A percentile compares a stretch with the other conserved stretches of the same genome.
These are phyloP conservation scores for Apiospora rasikravindrae DNA, from an alignment of 2,329 filamentous ascomycete species.

Conservation along the genomic window DNA sequence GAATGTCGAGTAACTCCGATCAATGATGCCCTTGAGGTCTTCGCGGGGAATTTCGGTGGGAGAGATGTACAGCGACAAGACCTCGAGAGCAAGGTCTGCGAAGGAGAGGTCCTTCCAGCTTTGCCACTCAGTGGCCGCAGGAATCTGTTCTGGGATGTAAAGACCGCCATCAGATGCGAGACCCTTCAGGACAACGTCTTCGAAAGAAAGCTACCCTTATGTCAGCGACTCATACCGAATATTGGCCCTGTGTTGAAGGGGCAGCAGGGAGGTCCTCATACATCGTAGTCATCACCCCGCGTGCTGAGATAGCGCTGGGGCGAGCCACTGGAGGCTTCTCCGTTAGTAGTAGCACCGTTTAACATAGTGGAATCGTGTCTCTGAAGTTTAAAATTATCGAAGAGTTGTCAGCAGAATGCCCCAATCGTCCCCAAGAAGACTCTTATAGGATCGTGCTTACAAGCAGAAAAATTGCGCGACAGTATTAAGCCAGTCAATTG, in stretches of 20 bases:
- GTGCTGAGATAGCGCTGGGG: conserved; percentile 57
- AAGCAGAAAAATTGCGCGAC: neutral
- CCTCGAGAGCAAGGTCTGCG: conserved; percentile 79
- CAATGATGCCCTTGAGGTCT: conserved; percentile 84
- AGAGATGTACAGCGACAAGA: conserved; percentile 89
- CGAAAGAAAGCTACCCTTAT: conserved; percentile 75
- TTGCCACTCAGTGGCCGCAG: conserved; percentile 61
- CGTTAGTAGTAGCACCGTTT: conserved; percentile 42
- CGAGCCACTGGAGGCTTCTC: conserved; percentile 38
- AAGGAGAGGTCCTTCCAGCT: conserved; percentile 82
- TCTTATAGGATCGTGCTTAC: neutral
- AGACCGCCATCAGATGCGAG: conserved; percentile 86
- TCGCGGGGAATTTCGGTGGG: conserved; percentile 77
- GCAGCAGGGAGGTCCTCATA: conserved; percentile 37
- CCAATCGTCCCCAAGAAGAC: neutral
- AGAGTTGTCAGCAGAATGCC: neutral
- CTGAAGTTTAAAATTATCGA: neutral
- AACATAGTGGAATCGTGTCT: conserved; percentile 44
- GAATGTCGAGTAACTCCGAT: conserved; percentile 88
- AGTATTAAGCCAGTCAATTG: neutral
- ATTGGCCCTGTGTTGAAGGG: conserved; percentile 23
- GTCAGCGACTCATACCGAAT: conserved; percentile 19
- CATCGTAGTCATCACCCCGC: conserved; percentile 55
- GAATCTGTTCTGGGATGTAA: conserved; percentile 86
- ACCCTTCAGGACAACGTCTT: conserved; percentile 88